A percentile compares a stretch with the other conserved stretches of the same genome.
Evolutionary conservation across 257 asterid genomes (phyloP).

Genomic region (Schizonepeta tenuifolia): DNA sequence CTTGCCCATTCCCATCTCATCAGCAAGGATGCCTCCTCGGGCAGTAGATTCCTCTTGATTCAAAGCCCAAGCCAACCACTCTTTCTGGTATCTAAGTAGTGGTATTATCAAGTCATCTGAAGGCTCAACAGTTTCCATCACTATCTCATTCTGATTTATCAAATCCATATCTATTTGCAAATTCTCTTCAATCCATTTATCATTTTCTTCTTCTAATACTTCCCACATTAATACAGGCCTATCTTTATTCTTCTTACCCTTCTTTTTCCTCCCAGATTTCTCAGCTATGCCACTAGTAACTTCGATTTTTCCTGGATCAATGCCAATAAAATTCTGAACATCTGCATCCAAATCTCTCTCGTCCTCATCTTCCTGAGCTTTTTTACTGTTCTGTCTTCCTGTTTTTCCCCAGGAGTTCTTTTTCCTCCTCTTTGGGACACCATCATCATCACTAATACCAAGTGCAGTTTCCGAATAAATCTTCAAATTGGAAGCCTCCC

Average conservation of each 20-base stretch:
- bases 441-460: conserved; percentile 37
- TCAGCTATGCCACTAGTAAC: conserved; percentile 14
- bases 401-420: conserved; percentile 24
- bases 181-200: conserved; percentile 71
- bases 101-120: conserved; percentile 78
- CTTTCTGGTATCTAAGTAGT: conserved; percentile 85
- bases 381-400: conserved; percentile 26
- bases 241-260: conserved; percentile 50
- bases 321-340: conserved; percentile 7
- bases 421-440: conserved; percentile 44
- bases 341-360: conserved; percentile 14
- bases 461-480: conserved; percentile 21
- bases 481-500: conserved; percentile 22
- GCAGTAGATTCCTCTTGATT: conserved; percentile 82
- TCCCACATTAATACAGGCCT: conserved; percentile 75
- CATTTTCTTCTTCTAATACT: conserved; percentile 68
- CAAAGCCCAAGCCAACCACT: conserved; percentile 95
- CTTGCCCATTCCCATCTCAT: conserved; percentile 99
- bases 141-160: conserved; percentile 61
- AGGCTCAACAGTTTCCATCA: conserved; percentile 64
- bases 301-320: not conserved
- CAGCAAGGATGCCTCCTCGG: conserved; percentile 95
- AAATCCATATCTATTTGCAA: conserved; percentile 48
- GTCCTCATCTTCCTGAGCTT: conserved; percentile 32
- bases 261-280: conserved; percentile 43